phyloP scores from a whole-genome alignment of 805 yeast genomes.

The Metschnikowia lachancei region DNA sequence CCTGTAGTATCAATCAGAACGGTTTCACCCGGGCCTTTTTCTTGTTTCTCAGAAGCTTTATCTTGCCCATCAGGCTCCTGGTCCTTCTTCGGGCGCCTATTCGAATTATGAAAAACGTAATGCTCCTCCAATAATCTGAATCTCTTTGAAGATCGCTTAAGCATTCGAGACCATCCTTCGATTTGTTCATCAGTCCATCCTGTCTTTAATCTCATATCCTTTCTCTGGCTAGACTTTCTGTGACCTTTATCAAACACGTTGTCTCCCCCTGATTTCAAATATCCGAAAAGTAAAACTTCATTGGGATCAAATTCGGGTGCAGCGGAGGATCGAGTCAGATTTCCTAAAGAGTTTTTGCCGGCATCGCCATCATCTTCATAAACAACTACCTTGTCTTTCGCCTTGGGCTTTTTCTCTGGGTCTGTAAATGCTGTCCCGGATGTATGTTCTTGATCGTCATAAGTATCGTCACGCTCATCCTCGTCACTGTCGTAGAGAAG shows the following conservation, averaged over 20 bases:
- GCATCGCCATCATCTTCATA: slow-evolving; percentile 23
- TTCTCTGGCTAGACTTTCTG: slow-evolving; percentile 53
- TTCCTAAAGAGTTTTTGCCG: slow-evolving; percentile 19
- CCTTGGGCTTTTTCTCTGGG: slow-evolving; percentile 7
- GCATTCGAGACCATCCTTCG: slow-evolving; percentile 88
- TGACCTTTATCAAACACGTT: slow-evolving; percentile 38
- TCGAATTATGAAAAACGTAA: slow-evolving; percentile 25
- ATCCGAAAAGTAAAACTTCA: slow-evolving; percentile 57
- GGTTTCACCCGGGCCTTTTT: background rate
- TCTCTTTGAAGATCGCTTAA: slow-evolving; percentile 61
- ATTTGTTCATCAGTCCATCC: slow-evolving; percentile 87
- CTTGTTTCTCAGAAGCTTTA: slow-evolving; percentile 1
- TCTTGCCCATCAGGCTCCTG: slow-evolving; percentile 7
- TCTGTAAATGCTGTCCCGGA: slow-evolving; percentile 23
- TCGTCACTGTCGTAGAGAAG: slow-evolving; percentile 72
- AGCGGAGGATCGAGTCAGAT: slow-evolving; percentile 11
- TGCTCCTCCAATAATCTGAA: slow-evolving; percentile 62
- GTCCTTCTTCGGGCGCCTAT: slow-evolving; percentile 8
- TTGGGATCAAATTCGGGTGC: slow-evolving; percentile 33
- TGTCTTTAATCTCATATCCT: slow-evolving; percentile 48
- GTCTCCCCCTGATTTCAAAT: slow-evolving; percentile 49
- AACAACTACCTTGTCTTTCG: slow-evolving; percentile 25
- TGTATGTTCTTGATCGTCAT: slow-evolving; percentile 53
- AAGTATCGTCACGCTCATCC: slow-evolving; percentile 81
- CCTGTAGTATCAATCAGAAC: background rate